A percentile compares a stretch with the other conserved stretches of the same genome.
These are phyloP conservation scores for Candida sanyaensis DNA, from an alignment of 1,139 yeast genomes.

Conservation along the genomic window DNA sequence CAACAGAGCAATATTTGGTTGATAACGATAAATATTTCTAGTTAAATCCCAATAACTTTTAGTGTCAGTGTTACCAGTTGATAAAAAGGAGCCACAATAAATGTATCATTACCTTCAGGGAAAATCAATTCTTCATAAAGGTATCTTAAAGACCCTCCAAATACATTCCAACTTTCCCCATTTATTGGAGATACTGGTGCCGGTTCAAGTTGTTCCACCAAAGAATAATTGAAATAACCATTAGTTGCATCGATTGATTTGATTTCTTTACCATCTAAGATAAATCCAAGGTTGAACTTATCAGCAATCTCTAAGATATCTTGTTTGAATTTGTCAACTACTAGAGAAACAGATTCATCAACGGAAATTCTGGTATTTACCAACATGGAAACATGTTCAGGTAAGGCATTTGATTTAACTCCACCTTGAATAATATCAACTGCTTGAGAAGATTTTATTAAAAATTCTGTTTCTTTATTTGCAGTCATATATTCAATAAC, in stretches of 20 bases:
- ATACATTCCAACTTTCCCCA: conserved; percentile 51
- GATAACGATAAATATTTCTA: conserved; percentile 36
- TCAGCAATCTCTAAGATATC: conserved; percentile 43
- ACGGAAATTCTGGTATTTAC: conserved; percentile 63
- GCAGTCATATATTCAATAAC: conserved; percentile 36
- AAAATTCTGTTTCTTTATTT: conserved; percentile 31
- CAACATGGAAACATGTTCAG: conserved; percentile 59
- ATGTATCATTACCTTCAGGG: conserved; percentile 27
- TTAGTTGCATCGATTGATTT: conserved; percentile 25
- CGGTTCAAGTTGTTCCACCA: conserved; percentile 46
- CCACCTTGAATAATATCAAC: conserved; percentile 73
- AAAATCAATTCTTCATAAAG: conserved; percentile 50
- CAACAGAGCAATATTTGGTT: conserved; percentile 28
- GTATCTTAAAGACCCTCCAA: conserved; percentile 59
- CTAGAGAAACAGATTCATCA: conserved; percentile 37
- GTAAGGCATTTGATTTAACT: conserved; percentile 70
- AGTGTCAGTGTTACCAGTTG: conserved; percentile 47
- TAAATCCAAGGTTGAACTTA: conserved; percentile 48
- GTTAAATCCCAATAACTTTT: conserved; percentile 43
- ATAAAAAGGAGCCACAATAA: conserved; percentile 35
- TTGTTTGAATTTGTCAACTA: conserved; percentile 37
- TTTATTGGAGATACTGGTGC: conserved; percentile 58
- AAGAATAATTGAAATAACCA: conserved; percentile 50
- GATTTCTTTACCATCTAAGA: conserved; percentile 33
- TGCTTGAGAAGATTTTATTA: conserved; percentile 66